These are phyloP conservation scores for Parietichytrium sp. DNA, from an alignment of 108 stramenopile genomes.

Conservation along the genomic window DNA sequence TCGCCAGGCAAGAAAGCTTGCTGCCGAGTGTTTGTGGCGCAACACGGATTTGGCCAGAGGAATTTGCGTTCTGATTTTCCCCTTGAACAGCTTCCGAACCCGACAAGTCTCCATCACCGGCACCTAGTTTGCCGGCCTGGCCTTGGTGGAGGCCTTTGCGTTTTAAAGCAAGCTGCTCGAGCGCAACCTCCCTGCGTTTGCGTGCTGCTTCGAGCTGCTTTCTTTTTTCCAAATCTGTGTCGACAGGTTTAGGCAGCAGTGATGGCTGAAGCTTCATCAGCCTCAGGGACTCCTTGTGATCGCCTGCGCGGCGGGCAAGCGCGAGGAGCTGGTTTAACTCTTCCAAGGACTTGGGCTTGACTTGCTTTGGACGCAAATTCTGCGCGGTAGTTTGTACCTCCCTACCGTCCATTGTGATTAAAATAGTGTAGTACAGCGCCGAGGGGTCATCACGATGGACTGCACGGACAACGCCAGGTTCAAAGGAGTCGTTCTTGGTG, in stretches of 20 bases:
- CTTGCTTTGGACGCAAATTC: neutral
- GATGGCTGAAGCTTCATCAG: slow-evolving; percentile 1
- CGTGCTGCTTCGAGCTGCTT: neutral
- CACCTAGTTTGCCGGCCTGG: too few relatives aligned
- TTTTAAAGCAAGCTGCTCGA: slow-evolving; percentile 32
- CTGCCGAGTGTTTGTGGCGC: too few relatives aligned
- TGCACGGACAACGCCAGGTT: neutral
- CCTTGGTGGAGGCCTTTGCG: too few relatives aligned
- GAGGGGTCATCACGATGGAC: neutral
- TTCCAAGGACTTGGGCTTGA: neutral
- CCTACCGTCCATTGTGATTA: neutral
- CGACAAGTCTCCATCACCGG: too few relatives aligned
- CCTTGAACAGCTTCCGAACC: too few relatives aligned
- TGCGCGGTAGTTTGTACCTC: slow-evolving; percentile 17
- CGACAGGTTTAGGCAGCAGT: slow-evolving; percentile 17
- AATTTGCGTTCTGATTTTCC: too few relatives aligned
- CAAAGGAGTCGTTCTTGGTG: neutral
- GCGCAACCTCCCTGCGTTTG: neutral
- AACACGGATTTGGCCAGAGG: too few relatives aligned
- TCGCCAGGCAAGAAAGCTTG: too few relatives aligned
- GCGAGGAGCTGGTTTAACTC: neutral
- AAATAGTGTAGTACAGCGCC: slow-evolving; percentile 11
- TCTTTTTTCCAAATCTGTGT: neutral
- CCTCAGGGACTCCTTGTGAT: slow-evolving; percentile 26
- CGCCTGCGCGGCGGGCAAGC: slow-evolving; percentile 8